A percentile compares a stretch with the other conserved stretches of the same genome.
phyloP scores from a whole-genome alignment of 73 alveolate genomes.

The Tetrahymena elliotti region DNA sequence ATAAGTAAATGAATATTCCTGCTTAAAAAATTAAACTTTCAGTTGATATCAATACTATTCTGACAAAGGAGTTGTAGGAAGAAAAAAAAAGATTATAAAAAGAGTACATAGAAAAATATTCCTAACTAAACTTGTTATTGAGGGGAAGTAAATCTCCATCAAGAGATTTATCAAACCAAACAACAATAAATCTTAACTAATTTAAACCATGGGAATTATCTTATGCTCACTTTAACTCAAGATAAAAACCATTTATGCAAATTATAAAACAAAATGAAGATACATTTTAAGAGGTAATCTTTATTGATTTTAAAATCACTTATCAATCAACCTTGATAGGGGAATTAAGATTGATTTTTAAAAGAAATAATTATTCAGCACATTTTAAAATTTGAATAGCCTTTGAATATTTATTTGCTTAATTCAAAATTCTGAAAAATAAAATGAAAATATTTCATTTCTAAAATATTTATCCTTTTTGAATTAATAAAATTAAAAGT shows the following conservation, averaged over 20 bases:
- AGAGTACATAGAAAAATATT: not conserved
- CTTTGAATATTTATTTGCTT: no score
- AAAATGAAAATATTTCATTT: no score
- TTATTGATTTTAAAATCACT: not conserved
- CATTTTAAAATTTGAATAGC: no score
- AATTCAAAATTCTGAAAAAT: no score
- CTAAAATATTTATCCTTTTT: no score
- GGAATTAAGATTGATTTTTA: no score
- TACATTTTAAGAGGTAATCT: not conserved
- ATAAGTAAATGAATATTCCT: not conserved
- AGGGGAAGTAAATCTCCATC: not conserved
- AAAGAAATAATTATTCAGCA: no score
- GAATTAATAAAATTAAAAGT: no score
- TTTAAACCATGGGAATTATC: not conserved
- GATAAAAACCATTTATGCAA: not conserved
- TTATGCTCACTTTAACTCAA: not conserved
- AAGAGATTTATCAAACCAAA: not conserved
- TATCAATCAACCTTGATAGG: no score
- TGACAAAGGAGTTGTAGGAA: not conserved
- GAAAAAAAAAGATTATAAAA: not conserved
- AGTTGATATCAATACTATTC: not conserved
- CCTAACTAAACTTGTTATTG: not conserved
- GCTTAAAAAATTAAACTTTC: not conserved
- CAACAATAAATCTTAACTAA: not conserved
- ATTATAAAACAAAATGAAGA: not conserved